A percentile compares a stretch with the other conserved stretches of the same genome.
Evolutionary conservation across 2,329 filamentous ascomycete genomes (phyloP).

Genomic region (Pyrenochaeta sp.): DNA sequence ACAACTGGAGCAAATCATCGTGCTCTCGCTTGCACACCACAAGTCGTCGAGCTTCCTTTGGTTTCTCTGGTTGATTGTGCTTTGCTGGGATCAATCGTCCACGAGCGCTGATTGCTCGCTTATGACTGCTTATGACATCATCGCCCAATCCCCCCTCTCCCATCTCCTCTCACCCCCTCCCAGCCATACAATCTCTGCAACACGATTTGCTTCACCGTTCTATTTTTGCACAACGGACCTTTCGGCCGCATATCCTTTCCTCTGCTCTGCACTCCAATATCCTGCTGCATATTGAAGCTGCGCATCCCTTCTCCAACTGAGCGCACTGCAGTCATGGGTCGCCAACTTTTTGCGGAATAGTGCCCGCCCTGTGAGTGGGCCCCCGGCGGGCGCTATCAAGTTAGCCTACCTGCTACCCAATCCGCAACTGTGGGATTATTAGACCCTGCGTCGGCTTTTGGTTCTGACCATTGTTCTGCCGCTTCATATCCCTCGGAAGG

Average conservation of each 20-base stretch:
- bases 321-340: conserved; percentile 30
- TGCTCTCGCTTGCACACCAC: not conserved
- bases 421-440: conserved; percentile 22
- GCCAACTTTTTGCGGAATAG: conserved; percentile 27
- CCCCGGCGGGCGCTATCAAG: conserved; percentile 18
- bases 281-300: conserved; percentile 15
- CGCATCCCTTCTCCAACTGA: conserved; percentile 23
- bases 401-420: conserved; percentile 27
- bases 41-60: not conserved
- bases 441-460: conserved; percentile 37
- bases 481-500: conserved; percentile 23
- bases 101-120: conserved; percentile 20
- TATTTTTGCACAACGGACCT: conserved; percentile 26
- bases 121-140: conserved; percentile 36
- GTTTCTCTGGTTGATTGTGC: conserved; percentile 3
- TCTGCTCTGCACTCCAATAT: conserved; percentile 15
- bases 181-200: conserved; percentile 14
- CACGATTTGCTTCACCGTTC: conserved; percentile 27
- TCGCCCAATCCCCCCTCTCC: no score
- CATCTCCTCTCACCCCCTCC: conserved; percentile 5
- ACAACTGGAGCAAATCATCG: not conserved
- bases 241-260: conserved; percentile 21
- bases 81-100: conserved; percentile 1
- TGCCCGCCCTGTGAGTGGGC: conserved; percentile 15
- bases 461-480: conserved; percentile 31